Percentiles rank a stretch among this genome's conserved stretches.
phyloP scores from a whole-genome alignment of 2,329 filamentous ascomycete genomes.

The Talaromyces albobiverticillius region DNA sequence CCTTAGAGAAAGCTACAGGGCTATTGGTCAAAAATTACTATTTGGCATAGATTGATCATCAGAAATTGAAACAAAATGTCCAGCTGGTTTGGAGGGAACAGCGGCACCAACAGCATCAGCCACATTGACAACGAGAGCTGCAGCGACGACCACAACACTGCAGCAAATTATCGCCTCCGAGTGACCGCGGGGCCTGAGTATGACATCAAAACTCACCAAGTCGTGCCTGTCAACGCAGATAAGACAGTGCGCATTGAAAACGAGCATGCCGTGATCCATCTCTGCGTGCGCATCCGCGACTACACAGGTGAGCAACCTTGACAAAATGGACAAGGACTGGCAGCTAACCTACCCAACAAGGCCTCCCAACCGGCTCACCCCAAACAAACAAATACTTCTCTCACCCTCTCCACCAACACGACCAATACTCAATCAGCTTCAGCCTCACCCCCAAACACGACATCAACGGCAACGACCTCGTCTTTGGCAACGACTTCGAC shows the following conservation, averaged over 20 bases:
- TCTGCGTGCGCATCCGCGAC: constrained; percentile 72
- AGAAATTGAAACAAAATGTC: background rate
- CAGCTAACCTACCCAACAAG: no score
- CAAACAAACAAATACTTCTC: constrained; percentile 74
- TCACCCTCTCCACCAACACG: constrained; percentile 63
- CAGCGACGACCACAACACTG: background rate
- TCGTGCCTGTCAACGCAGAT: constrained; percentile 72
- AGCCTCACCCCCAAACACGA: constrained; percentile 68
- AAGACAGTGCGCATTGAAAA: constrained; percentile 62
- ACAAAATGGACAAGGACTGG: no score
- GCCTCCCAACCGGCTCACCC: constrained; percentile 71
- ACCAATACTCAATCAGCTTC: constrained; percentile 84
- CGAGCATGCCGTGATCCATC: constrained; percentile 61
- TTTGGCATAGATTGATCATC: no score
- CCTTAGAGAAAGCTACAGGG: no score
- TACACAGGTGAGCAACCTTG: constrained; percentile 51
- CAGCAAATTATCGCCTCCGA: constrained; percentile 63
- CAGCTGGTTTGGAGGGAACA: background rate
- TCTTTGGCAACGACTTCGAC: constrained; percentile 96
- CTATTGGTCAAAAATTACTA: no score
- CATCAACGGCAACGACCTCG: constrained; percentile 68
- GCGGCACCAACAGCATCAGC: background rate
- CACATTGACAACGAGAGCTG: background rate
- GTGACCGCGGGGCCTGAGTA: constrained; percentile 81
- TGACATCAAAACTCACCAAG: constrained; percentile 66